Evolutionary conservation across 2,329 filamentous ascomycete genomes (phyloP).

Genomic region (Xenoacremonium recifei): DNA sequence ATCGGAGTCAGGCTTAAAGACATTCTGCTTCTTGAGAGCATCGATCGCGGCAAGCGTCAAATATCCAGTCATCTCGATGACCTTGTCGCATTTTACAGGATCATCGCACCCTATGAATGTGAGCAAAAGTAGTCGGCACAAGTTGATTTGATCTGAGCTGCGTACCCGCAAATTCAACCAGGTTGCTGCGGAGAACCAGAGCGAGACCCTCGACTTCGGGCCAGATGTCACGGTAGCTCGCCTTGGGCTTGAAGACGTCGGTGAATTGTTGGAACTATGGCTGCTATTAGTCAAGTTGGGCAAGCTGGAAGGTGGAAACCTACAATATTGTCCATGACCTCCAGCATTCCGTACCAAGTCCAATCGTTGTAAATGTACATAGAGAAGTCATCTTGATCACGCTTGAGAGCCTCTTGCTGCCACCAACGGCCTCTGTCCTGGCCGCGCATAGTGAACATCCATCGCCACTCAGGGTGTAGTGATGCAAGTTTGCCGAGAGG

Average conservation of each 20-base stretch:
- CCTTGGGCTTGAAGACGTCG: conserved; percentile 6
- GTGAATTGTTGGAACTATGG: conserved; percentile 34
- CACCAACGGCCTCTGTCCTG: conserved; percentile 16
- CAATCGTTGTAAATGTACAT: conserved; percentile 46
- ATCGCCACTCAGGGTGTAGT: conserved; percentile 15
- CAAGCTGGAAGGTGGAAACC: not conserved
- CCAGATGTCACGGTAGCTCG: conserved; percentile 18
- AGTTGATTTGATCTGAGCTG: not conserved
- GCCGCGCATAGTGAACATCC: conserved; percentile 15
- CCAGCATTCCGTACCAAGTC: conserved; percentile 36
- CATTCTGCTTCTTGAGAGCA: conserved; percentile 8
- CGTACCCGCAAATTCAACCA: conserved; percentile 11
- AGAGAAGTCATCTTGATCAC: conserved; percentile 35
- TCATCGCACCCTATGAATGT: conserved; percentile 9
- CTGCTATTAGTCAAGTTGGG: not conserved
- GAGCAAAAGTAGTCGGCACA: not conserved
- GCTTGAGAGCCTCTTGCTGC: conserved; percentile 16
- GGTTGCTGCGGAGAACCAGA: conserved; percentile 6
- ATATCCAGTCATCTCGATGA: conserved; percentile 14
- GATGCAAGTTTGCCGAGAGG: conserved; percentile 15
- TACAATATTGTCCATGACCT: conserved; percentile 40
- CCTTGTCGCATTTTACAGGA: not conserved
- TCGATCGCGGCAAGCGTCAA: conserved; percentile 12
- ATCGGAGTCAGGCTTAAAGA: conserved; percentile 13
- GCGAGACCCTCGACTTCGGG: conserved; percentile 21